Evolutionary conservation across 495 filamentous ascomycete species (phyloP).

Genomic region (Polyplosphaeria fusca): DNA sequence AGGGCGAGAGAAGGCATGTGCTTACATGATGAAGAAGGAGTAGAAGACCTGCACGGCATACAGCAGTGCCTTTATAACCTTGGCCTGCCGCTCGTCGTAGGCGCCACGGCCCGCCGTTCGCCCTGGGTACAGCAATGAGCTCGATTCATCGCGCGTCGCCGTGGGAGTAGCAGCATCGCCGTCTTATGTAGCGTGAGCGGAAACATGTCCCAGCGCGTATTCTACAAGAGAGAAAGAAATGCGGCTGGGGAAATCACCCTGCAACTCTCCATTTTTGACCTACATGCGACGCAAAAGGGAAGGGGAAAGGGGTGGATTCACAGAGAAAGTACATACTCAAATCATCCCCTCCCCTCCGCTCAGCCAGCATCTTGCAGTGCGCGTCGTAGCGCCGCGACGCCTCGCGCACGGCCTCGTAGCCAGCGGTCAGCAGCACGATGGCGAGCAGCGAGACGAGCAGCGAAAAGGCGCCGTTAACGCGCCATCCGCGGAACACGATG

Average conservation of each 20-base stretch:
- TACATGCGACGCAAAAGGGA: no score
- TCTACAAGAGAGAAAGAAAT: no score
- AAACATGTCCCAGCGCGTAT: conserved; percentile 26
- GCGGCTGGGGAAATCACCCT: no score
- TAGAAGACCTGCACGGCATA: conserved; percentile 97
- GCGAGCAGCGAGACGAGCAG: conserved; percentile 78
- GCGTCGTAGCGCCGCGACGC: conserved; percentile 70
- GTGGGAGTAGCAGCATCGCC: no score
- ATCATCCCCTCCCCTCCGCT: conserved; percentile 24
- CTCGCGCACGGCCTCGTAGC: conserved; percentile 85
- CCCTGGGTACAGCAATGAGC: conserved; percentile 72
- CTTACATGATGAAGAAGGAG: conserved; percentile 99
- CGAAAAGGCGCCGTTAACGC: conserved; percentile 63
- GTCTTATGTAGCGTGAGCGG: not conserved
- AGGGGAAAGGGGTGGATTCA: no score
- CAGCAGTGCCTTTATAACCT: conserved; percentile 71
- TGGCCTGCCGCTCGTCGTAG: conserved; percentile 57
- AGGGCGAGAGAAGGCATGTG: not conserved
- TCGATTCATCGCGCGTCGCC: conserved; percentile 53
- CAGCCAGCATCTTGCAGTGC: conserved; percentile 5
- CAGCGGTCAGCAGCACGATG: conserved; percentile 76
- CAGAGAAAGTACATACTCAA: conserved; percentile 26
- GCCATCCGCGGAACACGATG: conserved; percentile 93
- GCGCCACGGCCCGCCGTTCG: conserved; percentile 44
- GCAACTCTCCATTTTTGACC: no score